Evolutionary conservation across 495 filamentous ascomycete species (phyloP), one percentile per base, ranked within the genome.

Genomic region (Penicillium flavigenum): DNA sequence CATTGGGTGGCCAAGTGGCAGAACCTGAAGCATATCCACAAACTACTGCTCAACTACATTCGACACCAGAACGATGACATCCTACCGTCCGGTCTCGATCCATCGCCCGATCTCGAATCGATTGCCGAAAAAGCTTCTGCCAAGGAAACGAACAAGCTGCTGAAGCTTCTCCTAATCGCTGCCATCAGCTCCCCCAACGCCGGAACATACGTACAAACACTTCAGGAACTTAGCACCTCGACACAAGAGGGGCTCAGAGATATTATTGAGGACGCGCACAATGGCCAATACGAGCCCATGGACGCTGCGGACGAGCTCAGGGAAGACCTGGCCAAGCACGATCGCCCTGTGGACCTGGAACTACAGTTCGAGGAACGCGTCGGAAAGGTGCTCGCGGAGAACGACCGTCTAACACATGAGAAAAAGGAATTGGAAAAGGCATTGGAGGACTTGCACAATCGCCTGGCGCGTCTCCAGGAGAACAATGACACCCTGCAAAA

Each of bases 11-110:
- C 72, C 59, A 83, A 80, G 65, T 80, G 79, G 68, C 79, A 81
- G 66, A 84, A 83, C 65, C 67, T 91, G 49, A 88, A 90, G 72
- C 81, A 85, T 52, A 79, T 92, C 57, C 83, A 86, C 69, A 85
- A 85, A 56, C 77, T 81, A 22, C 72, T 91, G 4, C 76, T 83
- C 45, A 81, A 76, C 53, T 92, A 88, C 66, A 85, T 91, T 55
- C 78, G 75, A 29, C 79, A 83, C 52, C 74, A 84, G 61, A 80
- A 79, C 64, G 73, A 73, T 39, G 76, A 79, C 39, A 58, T 68
- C 48, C 51, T 83, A 8, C 79, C 78, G 6, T 65, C 79, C 31
- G 75, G 79, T n/a, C 76, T 76, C 26, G 74, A 78, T 60, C 74
- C 73, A 6, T 70, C 72, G 20, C 79, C 81, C 16, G 82, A 86